A percentile compares a stretch with the other conserved stretches of the same genome.
phyloP scores from a whole-genome alignment of 164 flowering plant species.

The Pachysandra terminalis region DNA sequence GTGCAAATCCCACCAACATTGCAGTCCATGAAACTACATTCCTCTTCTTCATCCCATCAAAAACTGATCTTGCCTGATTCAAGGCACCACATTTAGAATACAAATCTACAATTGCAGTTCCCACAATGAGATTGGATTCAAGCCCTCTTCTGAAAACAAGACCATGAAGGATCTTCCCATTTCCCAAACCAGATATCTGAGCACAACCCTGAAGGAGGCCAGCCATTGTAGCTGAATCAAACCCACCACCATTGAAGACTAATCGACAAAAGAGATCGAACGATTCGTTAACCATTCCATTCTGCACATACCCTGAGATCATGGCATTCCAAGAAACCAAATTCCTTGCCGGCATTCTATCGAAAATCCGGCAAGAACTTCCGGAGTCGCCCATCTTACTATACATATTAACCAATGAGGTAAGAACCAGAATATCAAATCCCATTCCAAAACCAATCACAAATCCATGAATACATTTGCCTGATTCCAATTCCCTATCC shows the following conservation, averaged over 20 bases:
- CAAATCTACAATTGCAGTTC: conserved; percentile 43
- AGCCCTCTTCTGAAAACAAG: conserved; percentile 27
- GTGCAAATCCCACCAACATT: conserved; percentile 43
- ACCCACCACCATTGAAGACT: conserved; percentile 14
- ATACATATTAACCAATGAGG: conserved; percentile 44
- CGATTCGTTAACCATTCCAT: conserved; percentile 30
- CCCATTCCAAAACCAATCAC: conserved; percentile 28
- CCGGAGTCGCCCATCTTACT: conserved; percentile 22
- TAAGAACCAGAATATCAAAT: conserved; percentile 28
- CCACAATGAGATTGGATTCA: conserved; percentile 27
- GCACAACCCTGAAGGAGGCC: conserved; percentile 41
- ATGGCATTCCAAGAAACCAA: conserved; percentile 51
- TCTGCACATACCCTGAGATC: conserved; percentile 37
- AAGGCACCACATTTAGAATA: conserved; percentile 38
- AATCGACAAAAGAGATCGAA: conserved; percentile 25
- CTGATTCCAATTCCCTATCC: conserved; percentile 20
- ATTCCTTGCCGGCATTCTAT: conserved; percentile 28
- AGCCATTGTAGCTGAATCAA: conserved; percentile 35
- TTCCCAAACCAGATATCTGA: conserved; percentile 24
- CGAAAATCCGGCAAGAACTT: conserved; percentile 30
- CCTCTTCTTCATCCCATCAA: conserved; percentile 31
- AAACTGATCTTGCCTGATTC: conserved; percentile 26
- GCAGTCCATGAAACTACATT: conserved; percentile 47
- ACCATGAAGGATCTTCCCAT: conserved; percentile 39
- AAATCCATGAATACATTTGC: conserved; percentile 36